These are phyloP conservation scores for Colletotrichum aenigma DNA, from an alignment of 2,329 filamentous ascomycete genomes.

Conservation along the genomic window DNA sequence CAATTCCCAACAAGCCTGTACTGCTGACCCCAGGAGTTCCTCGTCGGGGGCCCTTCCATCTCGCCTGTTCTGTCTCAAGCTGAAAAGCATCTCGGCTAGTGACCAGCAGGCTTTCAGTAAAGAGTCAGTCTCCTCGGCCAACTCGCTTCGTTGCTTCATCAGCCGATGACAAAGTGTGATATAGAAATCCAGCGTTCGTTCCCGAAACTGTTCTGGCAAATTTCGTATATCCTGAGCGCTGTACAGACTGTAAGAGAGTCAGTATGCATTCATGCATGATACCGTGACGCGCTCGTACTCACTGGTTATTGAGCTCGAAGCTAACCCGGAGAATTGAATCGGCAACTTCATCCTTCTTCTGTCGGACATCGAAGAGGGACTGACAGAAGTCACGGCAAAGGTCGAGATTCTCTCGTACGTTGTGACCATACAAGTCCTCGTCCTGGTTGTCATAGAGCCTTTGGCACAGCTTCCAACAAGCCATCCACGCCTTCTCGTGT, in stretches of 20 bases:
- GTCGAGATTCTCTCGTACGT: slow-evolving; percentile 78
- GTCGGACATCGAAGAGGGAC: slow-evolving; percentile 83
- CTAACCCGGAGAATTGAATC: slow-evolving; percentile 91
- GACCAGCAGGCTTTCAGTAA: slow-evolving; percentile 88
- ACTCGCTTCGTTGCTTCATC: slow-evolving; percentile 89
- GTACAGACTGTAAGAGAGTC: slow-evolving; percentile 63
- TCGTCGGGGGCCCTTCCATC: slow-evolving; percentile 78
- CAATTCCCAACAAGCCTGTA: slow-evolving; percentile 93
- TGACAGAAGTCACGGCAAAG: slow-evolving; percentile 93
- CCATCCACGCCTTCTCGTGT: slow-evolving; percentile 90
- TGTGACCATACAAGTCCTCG: slow-evolving; percentile 68
- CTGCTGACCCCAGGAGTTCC: slow-evolving; percentile 83
- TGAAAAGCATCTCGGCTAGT: slow-evolving; percentile 91
- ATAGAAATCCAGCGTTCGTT: slow-evolving; percentile 92
- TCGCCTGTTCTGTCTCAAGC: slow-evolving; percentile 79
- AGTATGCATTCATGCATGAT: neutral
- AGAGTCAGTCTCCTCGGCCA: slow-evolving; percentile 82
- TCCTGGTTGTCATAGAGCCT: slow-evolving; percentile 83
- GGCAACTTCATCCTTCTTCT: slow-evolving; percentile 75
- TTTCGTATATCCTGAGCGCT: slow-evolving; percentile 83
- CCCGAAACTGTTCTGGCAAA: slow-evolving; percentile 84
- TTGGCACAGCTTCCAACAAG: slow-evolving; percentile 92
- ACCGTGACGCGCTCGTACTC: slow-evolving; percentile 28
- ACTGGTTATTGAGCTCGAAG: slow-evolving; percentile 95
- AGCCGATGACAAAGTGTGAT: slow-evolving; percentile 90